Base-by-base conservation (phyloP, 352 stramenopile species). In the Phytophthora sojae region DNA sequence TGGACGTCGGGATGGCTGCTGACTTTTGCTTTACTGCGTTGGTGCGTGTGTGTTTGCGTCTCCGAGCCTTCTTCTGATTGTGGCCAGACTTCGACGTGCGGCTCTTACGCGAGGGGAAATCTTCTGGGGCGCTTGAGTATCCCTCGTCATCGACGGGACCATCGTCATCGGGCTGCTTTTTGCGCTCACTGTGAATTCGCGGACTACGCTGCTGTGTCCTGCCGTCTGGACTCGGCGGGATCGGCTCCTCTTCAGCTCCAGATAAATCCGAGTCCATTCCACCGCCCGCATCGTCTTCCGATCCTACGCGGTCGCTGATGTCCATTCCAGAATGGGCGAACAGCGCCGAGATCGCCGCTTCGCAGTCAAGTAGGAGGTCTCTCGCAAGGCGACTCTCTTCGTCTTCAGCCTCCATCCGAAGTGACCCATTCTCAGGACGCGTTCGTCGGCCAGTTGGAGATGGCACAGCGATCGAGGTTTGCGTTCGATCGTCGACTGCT, bases 251-350 rank as follows among this genome's bases (percentile, higher is more conserved):
- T 15, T 87, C 83, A 1, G 82, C 86, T 9, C 75, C 83, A 2
- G 86, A 94, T 2, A 93, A 56, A 17, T 94, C 86, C 11, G 86
- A 92, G 75, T 90, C 82, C 35, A 80, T 56, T 32, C 29, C 29
- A 5, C 50, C 72, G 29, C 52, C 49, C 17, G 49, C 49, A 1
- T 58, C 56, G 6, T 76, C 58, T 3, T 71, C 60, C 21, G 37
- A 67, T 3, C 14, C 53, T 11, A 52, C n/a, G 4, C 60, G 63
- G 11, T 76, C 83, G 5, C 77, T 72, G 1, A 74, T 61, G 5
- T 75, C 45, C 9, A 77, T 25, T 2, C 74, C 58, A 19, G 62
- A 67, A 29, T 70, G 69, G 2, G 74, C 66, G 52, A 84, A 87
- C 21, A 93, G 69, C 35, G 89, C 77, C 15, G 85, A 86, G 51